These are phyloP conservation scores for Chlamydomonas schloesseri DNA, from an alignment of 139 green algal genomes.

Conservation along the genomic window DNA sequence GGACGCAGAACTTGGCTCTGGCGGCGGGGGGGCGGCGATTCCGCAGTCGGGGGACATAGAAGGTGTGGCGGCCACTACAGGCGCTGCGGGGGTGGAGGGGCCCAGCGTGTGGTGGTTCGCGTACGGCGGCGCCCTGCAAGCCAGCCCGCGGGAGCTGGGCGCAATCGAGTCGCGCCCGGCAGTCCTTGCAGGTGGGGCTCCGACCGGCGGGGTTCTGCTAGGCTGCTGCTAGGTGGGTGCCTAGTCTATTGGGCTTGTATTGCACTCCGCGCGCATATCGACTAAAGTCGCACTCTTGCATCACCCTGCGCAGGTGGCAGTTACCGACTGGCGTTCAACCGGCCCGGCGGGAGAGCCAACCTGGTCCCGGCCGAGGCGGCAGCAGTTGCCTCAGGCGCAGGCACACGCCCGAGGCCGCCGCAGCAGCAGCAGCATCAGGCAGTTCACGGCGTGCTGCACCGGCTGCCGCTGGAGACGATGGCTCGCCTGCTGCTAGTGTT, in stretches of 20 bases:
- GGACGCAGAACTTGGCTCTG: neutral
- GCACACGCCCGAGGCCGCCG: neutral
- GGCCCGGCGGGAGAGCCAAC: neutral
- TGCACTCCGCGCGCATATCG: no score
- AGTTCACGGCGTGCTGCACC: neutral
- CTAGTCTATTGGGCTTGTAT: no score
- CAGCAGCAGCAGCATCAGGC: neutral
- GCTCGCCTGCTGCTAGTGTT: conserved; percentile 2
- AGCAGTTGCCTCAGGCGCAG: neutral
- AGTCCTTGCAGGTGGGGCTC: neutral
- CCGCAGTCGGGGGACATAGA: neutral
- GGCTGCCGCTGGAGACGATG: neutral
- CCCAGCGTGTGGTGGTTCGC: conserved; percentile 70
- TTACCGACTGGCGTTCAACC: neutral
- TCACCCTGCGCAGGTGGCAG: neutral
- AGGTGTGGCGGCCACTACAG: neutral
- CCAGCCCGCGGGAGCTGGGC: neutral
- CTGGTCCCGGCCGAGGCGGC: neutral
- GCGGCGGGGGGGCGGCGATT: neutral
- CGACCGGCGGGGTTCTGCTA: no score
- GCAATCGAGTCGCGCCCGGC: neutral
- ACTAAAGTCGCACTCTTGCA: neutral
- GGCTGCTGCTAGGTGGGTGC: no score
- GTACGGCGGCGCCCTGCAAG: conserved; percentile 57
- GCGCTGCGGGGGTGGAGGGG: neutral